phyloP scores from a whole-genome alignment of 345 rosid genomes.

The Bruguiera parviflora region DNA sequence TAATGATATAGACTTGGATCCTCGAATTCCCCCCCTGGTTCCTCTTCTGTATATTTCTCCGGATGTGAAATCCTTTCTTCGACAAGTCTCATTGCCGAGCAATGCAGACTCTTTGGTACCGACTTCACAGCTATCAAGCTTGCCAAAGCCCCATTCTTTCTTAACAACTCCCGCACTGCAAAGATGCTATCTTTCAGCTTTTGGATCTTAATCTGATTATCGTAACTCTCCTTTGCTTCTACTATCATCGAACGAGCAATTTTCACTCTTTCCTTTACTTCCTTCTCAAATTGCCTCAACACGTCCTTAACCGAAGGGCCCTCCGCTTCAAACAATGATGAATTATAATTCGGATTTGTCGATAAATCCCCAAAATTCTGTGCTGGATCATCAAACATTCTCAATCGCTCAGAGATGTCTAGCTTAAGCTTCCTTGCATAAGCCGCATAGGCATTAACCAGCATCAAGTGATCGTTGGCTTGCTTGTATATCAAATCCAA shows the following conservation, averaged over 20 bases:
- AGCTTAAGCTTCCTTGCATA: slow-evolving; percentile 91
- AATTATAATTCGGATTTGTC: slow-evolving; percentile 46
- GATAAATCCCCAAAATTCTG: slow-evolving; percentile 61
- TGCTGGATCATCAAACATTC: slow-evolving; percentile 67
- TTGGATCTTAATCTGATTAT: slow-evolving; percentile 88
- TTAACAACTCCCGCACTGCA: slow-evolving; percentile 73
- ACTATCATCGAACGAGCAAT: slow-evolving; percentile 59
- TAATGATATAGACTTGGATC: slow-evolving; percentile 76
- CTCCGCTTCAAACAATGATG: slow-evolving; percentile 42
- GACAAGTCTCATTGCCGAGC: slow-evolving; percentile 90
- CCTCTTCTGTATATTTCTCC: slow-evolving; percentile 59
- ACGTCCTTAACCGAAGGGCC: slow-evolving; percentile 65
- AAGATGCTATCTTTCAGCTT: slow-evolving; percentile 85
- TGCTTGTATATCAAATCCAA: slow-evolving; percentile 86
- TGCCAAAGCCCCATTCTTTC: slow-evolving; percentile 77
- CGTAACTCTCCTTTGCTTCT: slow-evolving; percentile 82
- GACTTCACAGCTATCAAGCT: slow-evolving; percentile 82
- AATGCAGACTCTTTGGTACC: slow-evolving; percentile 80
- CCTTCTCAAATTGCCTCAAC: slow-evolving; percentile 76
- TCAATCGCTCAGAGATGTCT: slow-evolving; percentile 69
- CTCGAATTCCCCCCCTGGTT: slow-evolving; percentile 51
- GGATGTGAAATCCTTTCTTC: slow-evolving; percentile 79
- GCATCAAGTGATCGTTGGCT: slow-evolving; percentile 73
- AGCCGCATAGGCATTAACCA: slow-evolving; percentile 77
- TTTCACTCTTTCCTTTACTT: slow-evolving; percentile 84